Conservation (phyloP, 2,329 filamentous ascomycete species). For the Fusarium chuoi region DNA sequence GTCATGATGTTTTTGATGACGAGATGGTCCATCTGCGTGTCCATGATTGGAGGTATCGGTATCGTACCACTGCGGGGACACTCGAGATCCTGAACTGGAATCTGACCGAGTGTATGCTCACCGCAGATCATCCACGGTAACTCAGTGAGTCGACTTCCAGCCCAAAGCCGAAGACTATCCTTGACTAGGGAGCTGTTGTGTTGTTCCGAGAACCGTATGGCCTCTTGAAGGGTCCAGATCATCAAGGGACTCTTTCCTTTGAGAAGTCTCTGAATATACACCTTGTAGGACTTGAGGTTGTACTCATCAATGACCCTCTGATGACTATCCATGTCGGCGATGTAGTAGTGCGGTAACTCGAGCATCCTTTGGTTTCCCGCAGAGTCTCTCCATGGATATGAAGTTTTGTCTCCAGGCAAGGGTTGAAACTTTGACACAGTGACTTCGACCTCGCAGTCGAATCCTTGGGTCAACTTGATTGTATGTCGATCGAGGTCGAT, state of each 20-base stretch:
- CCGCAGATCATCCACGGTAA: not conserved
- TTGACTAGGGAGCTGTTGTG: not conserved
- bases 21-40: not conserved
- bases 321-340: not conserved
- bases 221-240: not conserved
- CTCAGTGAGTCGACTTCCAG: not conserved
- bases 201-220: not conserved
- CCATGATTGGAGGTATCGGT: not conserved
- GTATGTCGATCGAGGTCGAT: not conserved
- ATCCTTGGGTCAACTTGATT: not conserved
- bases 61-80: not conserved
- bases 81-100: not conserved
- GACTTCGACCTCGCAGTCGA: not conserved
- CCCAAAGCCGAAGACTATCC: not conserved
- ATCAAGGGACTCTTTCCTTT: not conserved
- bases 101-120: fast-evolving
- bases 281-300: not conserved
- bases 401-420: not conserved
- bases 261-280: not conserved
- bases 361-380: not conserved
- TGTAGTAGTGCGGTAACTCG: not conserved
- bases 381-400: not conserved
- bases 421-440: not conserved
- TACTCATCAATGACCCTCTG: not conserved
- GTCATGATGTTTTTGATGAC: not conserved